Evolutionary conservation across 495 filamentous ascomycete genomes (phyloP).

Genomic region (Penicillium crystallinum): DNA sequence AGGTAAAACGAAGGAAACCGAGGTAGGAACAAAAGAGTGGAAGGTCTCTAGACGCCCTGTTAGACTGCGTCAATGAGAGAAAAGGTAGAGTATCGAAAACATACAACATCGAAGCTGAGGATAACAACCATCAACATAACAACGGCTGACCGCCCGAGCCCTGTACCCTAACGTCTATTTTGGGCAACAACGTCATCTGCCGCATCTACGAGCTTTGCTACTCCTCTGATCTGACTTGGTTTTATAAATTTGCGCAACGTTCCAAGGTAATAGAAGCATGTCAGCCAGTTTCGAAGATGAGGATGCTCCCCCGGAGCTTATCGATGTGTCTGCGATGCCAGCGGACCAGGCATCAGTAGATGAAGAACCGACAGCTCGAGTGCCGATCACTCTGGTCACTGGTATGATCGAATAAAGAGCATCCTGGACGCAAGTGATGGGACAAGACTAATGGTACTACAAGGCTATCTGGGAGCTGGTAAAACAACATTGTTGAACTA

Average conservation of each 20-base stretch:
- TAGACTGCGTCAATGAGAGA: slow-evolving; percentile 6
- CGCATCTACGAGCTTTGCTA: slow-evolving; percentile 1
- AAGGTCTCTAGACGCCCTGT: slow-evolving; percentile 17
- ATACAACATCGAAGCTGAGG: slow-evolving; percentile 12
- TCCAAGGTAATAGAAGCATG: slow-evolving; percentile 1
- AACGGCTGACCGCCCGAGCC: slow-evolving; percentile 32
- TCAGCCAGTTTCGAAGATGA: slow-evolving; percentile 56
- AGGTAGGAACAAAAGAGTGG: slow-evolving; percentile 18
- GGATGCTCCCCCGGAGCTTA: slow-evolving; percentile 68
- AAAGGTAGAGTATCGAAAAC: slow-evolving; percentile 12
- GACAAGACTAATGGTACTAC: neutral
- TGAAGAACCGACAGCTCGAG: slow-evolving; percentile 44
- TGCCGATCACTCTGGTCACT: slow-evolving; percentile 94
- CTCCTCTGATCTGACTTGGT: neutral
- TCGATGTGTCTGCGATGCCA: slow-evolving; percentile 47
- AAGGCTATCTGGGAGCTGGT: slow-evolving; percentile 84
- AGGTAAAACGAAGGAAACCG: slow-evolving; percentile 19
- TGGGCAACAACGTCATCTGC: slow-evolving; percentile 35
- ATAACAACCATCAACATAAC: slow-evolving; percentile 13
- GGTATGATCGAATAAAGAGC: slow-evolving; percentile 43
- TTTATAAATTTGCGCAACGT: neutral
- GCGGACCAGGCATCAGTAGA: slow-evolving; percentile 18
- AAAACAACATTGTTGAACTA: slow-evolving; percentile 97
- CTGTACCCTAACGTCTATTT: slow-evolving; percentile 38
- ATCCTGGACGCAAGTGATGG: neutral